phyloP scores from a whole-genome alignment of 495 filamentous ascomycete species.

The Usnea hakonensis region DNA sequence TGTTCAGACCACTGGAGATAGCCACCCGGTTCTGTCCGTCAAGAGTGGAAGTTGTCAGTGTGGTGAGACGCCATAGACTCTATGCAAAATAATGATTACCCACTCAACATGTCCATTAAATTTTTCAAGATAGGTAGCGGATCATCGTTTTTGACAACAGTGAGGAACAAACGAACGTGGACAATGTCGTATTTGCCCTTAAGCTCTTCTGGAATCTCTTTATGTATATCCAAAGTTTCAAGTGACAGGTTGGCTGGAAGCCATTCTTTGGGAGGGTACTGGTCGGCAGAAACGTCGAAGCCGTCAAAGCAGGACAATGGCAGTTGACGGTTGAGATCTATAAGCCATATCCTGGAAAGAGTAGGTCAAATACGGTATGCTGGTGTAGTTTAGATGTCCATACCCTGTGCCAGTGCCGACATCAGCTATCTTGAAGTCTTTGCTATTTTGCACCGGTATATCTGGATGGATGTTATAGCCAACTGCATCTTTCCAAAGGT shows the following conservation, averaged over 20 bases:
- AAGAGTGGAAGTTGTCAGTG: background rate
- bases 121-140: slow-evolving; percentile 19
- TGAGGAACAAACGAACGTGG: slow-evolving; percentile 31
- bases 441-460: slow-evolving; percentile 21
- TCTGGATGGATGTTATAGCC: slow-evolving; percentile 26
- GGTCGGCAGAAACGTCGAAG: slow-evolving; percentile 29
- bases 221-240: slow-evolving; percentile 23
- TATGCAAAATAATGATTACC: background rate
- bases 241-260: slow-evolving; percentile 30
- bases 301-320: slow-evolving; percentile 25
- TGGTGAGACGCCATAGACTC: background rate
- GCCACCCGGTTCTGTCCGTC: background rate
- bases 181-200: slow-evolving; percentile 33
- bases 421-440: slow-evolving; percentile 30
- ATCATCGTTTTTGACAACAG: slow-evolving; percentile 24
- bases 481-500: slow-evolving; percentile 25
- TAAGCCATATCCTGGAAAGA: slow-evolving; percentile 27
- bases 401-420: slow-evolving; percentile 32
- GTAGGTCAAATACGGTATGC: background rate
- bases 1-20: slow-evolving; percentile 11
- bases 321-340: slow-evolving; percentile 24
- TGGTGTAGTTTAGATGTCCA: background rate
- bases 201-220: slow-evolving; percentile 24
- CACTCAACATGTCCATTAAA: slow-evolving; percentile 24
- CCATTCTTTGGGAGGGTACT: slow-evolving; percentile 24